These are phyloP conservation scores for Barnettozyma siamensis DNA, from an alignment of 805 yeast genomes.

Conservation along the genomic window DNA sequence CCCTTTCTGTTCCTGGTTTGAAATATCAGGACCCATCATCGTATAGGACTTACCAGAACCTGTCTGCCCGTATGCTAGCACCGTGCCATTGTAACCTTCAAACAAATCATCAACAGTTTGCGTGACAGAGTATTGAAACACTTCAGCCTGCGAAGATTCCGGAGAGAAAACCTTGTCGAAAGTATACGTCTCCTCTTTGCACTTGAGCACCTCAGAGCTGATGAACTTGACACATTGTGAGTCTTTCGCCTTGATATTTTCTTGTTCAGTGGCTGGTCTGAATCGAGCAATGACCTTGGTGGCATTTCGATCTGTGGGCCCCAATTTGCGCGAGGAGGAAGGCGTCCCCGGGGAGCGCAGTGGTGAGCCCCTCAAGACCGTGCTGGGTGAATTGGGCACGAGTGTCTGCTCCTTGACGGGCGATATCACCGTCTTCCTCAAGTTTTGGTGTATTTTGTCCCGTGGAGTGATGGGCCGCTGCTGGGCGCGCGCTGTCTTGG, in stretches of 20 bases:
- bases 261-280: conserved; percentile 48
- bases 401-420: too few species aligned
- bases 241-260: conserved; percentile 6
- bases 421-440: neutral
- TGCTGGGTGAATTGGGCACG: conserved; percentile 3
- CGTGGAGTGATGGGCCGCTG: neutral
- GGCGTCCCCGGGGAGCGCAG: conserved; percentile 6
- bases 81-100: conserved; percentile 72
- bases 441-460: neutral
- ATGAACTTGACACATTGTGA: conserved; percentile 2
- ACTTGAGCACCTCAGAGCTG: conserved; percentile 11
- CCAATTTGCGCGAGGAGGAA: neutral
- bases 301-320: conserved; percentile 22
- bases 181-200: conserved; percentile 34
- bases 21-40: conserved; percentile 57
- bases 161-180: conserved; percentile 63
- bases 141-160: conserved; percentile 45
- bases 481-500: neutral
- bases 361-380: neutral
- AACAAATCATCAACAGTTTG: conserved; percentile 66
- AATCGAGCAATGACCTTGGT: conserved; percentile 71
- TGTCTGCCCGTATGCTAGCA: conserved; percentile 78
- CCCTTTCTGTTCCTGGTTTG: conserved; percentile 35
- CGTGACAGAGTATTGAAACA: conserved; percentile 53
- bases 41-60: conserved; percentile 79